These are phyloP conservation scores for Prunus kanzakura DNA, from an alignment of 306 rosid species.

Conservation along the genomic window DNA sequence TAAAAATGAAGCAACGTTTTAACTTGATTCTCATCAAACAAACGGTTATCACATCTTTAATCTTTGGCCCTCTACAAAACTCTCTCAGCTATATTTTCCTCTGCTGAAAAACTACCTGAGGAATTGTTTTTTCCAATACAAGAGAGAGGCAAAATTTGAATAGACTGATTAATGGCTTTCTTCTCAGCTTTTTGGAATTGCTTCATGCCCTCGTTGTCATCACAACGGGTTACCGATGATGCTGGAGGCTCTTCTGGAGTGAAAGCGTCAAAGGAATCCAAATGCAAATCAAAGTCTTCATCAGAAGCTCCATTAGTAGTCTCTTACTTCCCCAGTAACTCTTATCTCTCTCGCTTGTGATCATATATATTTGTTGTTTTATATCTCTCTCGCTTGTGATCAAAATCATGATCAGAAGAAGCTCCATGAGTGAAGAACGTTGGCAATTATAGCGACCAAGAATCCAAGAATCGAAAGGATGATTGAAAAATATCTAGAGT, in stretches of 20 bases:
- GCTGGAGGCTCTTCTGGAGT: neutral
- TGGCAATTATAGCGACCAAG: too few relatives aligned
- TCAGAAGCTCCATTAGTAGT: conserved; percentile 8
- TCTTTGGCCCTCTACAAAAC: neutral
- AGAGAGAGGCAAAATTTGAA: too few relatives aligned
- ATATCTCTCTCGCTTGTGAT: too few relatives aligned
- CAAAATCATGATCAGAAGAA: too few relatives aligned
- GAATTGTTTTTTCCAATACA: too few relatives aligned
- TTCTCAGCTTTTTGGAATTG: neutral
- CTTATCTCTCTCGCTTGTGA: conserved; percentile 1
- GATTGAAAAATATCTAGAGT: too few relatives aligned
- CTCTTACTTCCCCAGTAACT: conserved; percentile 3
- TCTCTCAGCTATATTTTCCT: neutral
- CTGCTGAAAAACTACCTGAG: too few relatives aligned
- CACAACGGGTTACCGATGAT: neutral
- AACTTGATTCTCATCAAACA: too few relatives aligned
- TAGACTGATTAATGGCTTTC: neutral
- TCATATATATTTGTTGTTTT: neutral
- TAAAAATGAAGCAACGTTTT: neutral
- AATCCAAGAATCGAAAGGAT: too few relatives aligned
- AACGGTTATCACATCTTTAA: too few relatives aligned
- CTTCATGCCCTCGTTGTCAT: neutral
- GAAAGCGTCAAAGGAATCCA: neutral
- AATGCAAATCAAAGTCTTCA: neutral
- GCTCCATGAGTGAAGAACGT: too few relatives aligned